Conservation (phyloP, 2,329 filamentous ascomycete species). For the Venturia pyrina region DNA sequence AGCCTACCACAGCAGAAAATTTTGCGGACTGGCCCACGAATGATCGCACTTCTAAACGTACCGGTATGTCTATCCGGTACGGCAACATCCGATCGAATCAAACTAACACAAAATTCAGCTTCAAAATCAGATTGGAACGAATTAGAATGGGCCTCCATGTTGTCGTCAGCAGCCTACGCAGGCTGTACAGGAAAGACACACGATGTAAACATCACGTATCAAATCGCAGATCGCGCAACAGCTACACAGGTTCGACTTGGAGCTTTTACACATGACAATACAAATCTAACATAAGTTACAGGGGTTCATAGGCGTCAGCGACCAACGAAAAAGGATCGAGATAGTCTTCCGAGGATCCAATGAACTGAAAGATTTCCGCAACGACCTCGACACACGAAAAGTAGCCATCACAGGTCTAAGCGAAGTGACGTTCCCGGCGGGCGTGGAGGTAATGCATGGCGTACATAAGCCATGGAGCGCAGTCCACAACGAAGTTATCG, state of each 20-base stretch:
- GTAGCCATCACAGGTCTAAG: neutral
- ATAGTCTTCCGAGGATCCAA: neutral
- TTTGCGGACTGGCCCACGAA: neutral
- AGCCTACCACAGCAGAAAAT: neutral
- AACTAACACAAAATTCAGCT: neutral
- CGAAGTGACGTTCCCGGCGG: neutral
- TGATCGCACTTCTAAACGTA: neutral
- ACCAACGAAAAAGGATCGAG: neutral
- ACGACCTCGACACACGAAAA: constrained; percentile 1
- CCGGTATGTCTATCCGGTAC: neutral
- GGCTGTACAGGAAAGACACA: neutral
- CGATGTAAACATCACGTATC: neutral
- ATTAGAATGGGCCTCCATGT: neutral
- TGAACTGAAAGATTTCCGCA: neutral
- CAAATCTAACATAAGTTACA: neutral
- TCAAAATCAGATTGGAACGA: neutral
- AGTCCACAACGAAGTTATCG: neutral
- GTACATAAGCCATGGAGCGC: neutral
- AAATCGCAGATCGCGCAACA: neutral
- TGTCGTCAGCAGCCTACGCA: constrained; percentile 1
- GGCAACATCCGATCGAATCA: neutral
- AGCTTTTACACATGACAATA: neutral
- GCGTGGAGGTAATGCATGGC: neutral
- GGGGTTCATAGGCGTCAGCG: neutral
- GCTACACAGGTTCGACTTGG: neutral